These are phyloP conservation scores for Iberis amara DNA, from an alignment of 441 rosid genomes.

Conservation along the genomic window DNA sequence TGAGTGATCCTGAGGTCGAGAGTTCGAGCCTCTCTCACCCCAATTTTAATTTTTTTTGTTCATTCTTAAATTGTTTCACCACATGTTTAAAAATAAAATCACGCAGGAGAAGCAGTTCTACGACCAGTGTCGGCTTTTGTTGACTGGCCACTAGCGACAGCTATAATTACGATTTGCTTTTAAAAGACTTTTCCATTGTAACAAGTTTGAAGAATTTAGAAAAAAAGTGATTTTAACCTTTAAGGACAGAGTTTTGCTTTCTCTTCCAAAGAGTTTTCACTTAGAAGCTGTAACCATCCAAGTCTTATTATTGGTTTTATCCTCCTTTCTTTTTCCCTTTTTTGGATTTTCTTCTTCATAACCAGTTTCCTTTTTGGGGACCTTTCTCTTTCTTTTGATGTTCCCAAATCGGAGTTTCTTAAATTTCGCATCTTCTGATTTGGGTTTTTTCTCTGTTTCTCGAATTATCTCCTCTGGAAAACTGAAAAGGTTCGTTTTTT, in stretches of 20 bases:
- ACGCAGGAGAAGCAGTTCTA: not conserved
- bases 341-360: not conserved
- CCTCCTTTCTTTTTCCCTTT: no score
- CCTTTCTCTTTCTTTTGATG: not conserved
- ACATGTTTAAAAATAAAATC: not conserved
- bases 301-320: no score
- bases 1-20: slow-evolving; percentile 97
- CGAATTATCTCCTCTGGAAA: not conserved
- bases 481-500: slow-evolving; percentile 17
- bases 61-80: not conserved
- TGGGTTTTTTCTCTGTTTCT: slow-evolving; percentile 6
- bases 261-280: not conserved
- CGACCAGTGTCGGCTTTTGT: slow-evolving; percentile 22
- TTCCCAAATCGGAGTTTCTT: slow-evolving; percentile 5
- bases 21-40: slow-evolving; percentile 99
- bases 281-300: no score
- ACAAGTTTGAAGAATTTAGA: no score
- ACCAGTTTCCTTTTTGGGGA: not conserved
- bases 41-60: slow-evolving; percentile 26
- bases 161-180: slow-evolving; percentile 14
- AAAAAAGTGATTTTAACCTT: no score
- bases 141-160: slow-evolving; percentile 19
- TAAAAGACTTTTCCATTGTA: slow-evolving; percentile 2
- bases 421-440: slow-evolving; percentile 7
- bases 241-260: not conserved